phyloP scores from a whole-genome alignment of 2,329 filamentous ascomycete species.

The Lasiodiplodia sp. region DNA sequence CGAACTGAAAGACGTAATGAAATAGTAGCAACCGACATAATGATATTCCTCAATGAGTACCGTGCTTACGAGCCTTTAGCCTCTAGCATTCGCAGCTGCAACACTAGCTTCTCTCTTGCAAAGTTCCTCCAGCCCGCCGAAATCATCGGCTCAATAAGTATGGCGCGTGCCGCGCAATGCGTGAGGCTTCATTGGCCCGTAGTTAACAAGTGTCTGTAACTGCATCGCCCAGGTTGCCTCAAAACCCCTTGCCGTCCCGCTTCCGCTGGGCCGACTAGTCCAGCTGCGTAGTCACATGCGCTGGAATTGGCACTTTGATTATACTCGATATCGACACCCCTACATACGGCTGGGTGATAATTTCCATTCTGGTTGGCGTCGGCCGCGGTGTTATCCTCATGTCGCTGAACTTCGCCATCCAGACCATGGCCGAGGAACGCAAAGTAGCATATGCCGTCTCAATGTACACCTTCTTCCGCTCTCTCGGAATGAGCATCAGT shows the following conservation, averaged over 20 bases:
- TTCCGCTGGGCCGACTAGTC: conserved; percentile 35
- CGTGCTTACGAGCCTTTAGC: not conserved
- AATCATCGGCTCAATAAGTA: not conserved
- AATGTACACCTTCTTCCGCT: conserved; percentile 56
- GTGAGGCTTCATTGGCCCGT: not conserved
- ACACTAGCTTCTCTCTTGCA: not conserved
- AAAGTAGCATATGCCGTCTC: conserved; percentile 47
- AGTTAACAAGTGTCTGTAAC: not conserved
- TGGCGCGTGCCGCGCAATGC: no score
- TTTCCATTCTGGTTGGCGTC: no score
- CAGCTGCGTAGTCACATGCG: conserved; percentile 43
- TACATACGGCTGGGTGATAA: conserved; percentile 34
- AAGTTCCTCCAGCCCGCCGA: not conserved
- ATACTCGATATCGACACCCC: conserved; percentile 49
- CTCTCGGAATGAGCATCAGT: conserved; percentile 57
- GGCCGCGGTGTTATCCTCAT: no score
- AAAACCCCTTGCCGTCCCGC: not conserved
- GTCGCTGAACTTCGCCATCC: conserved; percentile 50
- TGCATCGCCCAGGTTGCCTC: not conserved
- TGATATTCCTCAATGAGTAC: not conserved
- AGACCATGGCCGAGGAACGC: conserved; percentile 49
- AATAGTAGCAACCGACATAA: not conserved
- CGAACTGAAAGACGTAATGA: not conserved
- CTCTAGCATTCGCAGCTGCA: not conserved
- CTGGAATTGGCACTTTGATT: conserved; percentile 52